Conservation (phyloP, 306 rosid genomes). For the Morella rubra region DNA sequence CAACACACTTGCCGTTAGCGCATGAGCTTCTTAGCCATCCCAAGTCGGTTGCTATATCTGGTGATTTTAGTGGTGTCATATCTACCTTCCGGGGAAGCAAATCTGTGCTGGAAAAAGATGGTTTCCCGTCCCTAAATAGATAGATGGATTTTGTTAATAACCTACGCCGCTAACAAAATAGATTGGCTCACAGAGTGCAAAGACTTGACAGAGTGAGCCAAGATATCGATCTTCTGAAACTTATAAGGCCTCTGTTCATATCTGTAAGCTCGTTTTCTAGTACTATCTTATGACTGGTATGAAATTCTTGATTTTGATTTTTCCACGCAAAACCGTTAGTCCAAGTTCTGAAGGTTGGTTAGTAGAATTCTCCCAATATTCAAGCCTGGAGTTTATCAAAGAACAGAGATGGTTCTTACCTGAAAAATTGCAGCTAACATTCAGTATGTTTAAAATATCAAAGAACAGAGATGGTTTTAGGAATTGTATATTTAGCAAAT, state of each 20-base stretch:
- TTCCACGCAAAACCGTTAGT: background rate
- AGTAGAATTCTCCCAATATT: background rate
- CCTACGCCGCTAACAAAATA: background rate
- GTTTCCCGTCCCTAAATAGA: background rate
- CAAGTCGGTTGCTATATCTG: background rate
- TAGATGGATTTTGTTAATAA: background rate
- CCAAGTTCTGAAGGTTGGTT: slow-evolving; percentile 7
- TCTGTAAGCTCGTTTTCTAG: background rate
- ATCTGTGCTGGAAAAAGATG: background rate
- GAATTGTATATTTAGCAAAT: too few species aligned
- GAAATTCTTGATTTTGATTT: background rate
- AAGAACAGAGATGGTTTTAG: background rate
- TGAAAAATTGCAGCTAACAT: slow-evolving; percentile 1
- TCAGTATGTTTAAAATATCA: background rate
- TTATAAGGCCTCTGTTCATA: background rate
- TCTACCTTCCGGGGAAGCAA: background rate
- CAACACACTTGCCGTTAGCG: background rate
- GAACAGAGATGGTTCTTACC: background rate
- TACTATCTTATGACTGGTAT: background rate
- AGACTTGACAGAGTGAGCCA: background rate
- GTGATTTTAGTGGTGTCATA: background rate
- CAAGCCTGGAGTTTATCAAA: background rate
- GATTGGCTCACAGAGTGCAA: background rate
- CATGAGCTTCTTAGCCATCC: background rate
- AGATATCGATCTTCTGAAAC: background rate